phyloP scores from a whole-genome alignment of 352 stramenopile genomes.

The Globisporangium solare region DNA sequence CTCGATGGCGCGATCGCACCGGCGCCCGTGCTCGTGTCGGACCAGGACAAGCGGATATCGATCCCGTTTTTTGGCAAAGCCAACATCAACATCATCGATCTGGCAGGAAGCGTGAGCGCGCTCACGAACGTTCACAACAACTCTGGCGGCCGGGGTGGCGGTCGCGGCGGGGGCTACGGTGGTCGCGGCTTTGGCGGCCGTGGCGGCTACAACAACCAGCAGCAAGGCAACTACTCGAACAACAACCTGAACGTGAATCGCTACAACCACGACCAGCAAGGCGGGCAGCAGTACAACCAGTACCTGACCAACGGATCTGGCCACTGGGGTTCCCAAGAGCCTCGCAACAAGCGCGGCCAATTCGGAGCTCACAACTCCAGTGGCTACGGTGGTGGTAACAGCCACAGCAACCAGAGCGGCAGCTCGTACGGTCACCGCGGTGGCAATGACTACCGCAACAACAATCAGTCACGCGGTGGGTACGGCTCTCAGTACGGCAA shows the following conservation, averaged over 20 bases:
- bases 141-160: slow-evolving; percentile 29
- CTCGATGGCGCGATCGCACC: slow-evolving; percentile 45
- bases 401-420: slow-evolving; percentile 13
- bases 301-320: slow-evolving; percentile 69
- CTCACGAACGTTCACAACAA: slow-evolving; percentile 60
- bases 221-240: slow-evolving; percentile 35
- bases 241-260: slow-evolving; percentile 72
- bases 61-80: slow-evolving; percentile 81
- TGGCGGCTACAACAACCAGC: slow-evolving; percentile 23
- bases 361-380: slow-evolving; percentile 32
- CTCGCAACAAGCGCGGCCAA: slow-evolving; percentile 67
- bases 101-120: slow-evolving; percentile 45
- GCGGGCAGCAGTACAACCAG: slow-evolving; percentile 55
- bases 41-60: slow-evolving; percentile 60
- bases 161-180: slow-evolving; percentile 18
- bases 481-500: slow-evolving; percentile 19
- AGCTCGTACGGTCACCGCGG: slow-evolving; percentile 13
- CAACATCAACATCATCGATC: slow-evolving; percentile 84
- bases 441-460: slow-evolving; percentile 23
- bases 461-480: slow-evolving; percentile 19
- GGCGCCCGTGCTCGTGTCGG: slow-evolving; percentile 39
- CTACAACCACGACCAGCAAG: slow-evolving; percentile 31
- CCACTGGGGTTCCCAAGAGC: slow-evolving; percentile 78
- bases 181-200: slow-evolving; percentile 17
- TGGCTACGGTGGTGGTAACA: slow-evolving; percentile 21